Conservation (phyloP, 495 filamentous ascomycete species). For the Aspergillus asperescens region DNA sequence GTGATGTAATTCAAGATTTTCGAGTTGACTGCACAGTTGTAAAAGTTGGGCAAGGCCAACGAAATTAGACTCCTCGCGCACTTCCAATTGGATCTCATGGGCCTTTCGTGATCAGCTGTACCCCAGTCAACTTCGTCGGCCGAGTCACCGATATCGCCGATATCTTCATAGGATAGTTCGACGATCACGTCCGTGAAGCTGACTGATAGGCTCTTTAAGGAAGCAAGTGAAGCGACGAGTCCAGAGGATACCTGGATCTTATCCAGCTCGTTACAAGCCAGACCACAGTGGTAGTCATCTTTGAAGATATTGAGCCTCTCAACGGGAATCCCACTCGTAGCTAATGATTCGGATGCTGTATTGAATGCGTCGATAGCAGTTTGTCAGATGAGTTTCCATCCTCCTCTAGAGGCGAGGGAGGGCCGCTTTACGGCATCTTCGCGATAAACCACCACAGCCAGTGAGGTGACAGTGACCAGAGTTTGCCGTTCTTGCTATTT, state of each 20-base stretch:
- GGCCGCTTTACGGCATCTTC: background rate
- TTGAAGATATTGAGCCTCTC: background rate
- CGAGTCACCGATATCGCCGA: background rate
- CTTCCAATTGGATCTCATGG: background rate
- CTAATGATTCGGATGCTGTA: background rate
- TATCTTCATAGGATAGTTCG: background rate
- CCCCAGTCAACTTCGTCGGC: background rate
- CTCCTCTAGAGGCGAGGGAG: background rate
- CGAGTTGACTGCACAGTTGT: background rate
- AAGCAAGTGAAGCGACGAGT: background rate
- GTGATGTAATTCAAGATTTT: background rate
- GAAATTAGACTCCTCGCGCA: background rate
- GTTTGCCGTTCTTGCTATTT: background rate
- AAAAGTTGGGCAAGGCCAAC: background rate
- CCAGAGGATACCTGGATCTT: background rate
- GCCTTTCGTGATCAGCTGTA: background rate
- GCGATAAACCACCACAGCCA: constrained; percentile 4
- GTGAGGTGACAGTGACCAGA: background rate
- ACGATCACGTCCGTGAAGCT: constrained; percentile 4
- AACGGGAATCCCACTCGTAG: background rate
- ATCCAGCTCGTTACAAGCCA: background rate
- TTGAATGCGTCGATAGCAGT: background rate
- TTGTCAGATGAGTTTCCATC: constrained; percentile 5
- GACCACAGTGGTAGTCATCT: background rate
- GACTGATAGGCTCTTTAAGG: background rate